These are phyloP conservation scores for Debaryomyces sp. DNA, from an alignment of 1,139 yeast species.

Conservation along the genomic window DNA sequence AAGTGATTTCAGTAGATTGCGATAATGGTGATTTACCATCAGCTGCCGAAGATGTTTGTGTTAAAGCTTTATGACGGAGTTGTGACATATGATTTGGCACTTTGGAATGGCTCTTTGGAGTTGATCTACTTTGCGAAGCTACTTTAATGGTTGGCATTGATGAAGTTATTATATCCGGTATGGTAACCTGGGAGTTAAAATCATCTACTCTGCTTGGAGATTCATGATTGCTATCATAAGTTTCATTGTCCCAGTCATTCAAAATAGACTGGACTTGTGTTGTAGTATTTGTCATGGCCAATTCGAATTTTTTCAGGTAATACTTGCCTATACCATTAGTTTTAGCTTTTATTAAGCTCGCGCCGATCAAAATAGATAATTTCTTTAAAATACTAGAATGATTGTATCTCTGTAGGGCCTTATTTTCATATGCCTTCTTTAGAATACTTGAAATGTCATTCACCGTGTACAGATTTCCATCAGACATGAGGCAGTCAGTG, in stretches of 20 bases:
- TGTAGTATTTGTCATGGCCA: conserved; percentile 19
- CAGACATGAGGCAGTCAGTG: neutral
- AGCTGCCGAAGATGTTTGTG: neutral
- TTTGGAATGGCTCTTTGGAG: conserved; percentile 11
- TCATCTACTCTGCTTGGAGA: conserved; percentile 4
- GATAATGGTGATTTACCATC: conserved; percentile 8
- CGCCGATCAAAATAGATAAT: conserved; percentile 24
- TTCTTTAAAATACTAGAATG: conserved; percentile 16
- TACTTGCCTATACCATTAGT: conserved; percentile 13
- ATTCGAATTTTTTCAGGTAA: conserved; percentile 14
- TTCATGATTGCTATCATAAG: conserved; percentile 4
- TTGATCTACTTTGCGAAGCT: conserved; percentile 20
- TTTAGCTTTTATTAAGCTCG: conserved; percentile 29
- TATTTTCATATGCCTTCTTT: conserved; percentile 11
- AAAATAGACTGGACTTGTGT: conserved; percentile 25
- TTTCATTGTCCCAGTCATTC: conserved; percentile 30
- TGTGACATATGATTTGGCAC: neutral
- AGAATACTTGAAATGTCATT: conserved; percentile 12
- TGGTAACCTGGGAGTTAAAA: conserved; percentile 11
- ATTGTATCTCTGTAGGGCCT: conserved; percentile 17
- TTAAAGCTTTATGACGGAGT: conserved; percentile 3
- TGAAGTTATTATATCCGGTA: conserved; percentile 12
- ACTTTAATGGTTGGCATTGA: conserved; percentile 28
- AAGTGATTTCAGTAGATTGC: neutral
- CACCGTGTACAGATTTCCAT: conserved; percentile 3